Percentiles rank a stretch among this genome's conserved stretches.
Evolutionary conservation across 306 rosid genomes (phyloP).

Genomic region (Pueraria montana): DNA sequence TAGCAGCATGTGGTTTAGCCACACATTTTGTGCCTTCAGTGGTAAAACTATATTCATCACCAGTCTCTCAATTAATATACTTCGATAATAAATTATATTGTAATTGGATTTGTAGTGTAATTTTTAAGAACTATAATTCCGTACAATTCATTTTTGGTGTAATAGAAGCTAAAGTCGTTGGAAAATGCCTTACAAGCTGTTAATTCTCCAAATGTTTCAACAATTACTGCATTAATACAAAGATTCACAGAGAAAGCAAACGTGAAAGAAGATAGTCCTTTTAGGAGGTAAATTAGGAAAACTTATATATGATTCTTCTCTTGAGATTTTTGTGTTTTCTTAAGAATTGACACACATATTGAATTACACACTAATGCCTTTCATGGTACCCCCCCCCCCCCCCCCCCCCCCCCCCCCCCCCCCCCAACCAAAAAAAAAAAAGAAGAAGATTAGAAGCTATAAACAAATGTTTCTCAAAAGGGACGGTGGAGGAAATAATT

Average conservation of each 20-base stretch:
- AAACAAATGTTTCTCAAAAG: slow-evolving; percentile 49
- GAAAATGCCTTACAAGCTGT: slow-evolving; percentile 38
- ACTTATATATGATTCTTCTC: no score
- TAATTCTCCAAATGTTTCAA: slow-evolving; percentile 31
- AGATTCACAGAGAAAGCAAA: slow-evolving; percentile 9
- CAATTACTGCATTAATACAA: slow-evolving; percentile 14
- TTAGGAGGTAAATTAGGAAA: slow-evolving; percentile 37
- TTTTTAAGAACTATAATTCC: no score
- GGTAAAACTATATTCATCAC: slow-evolving; percentile 12
- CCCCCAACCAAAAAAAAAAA: no score
- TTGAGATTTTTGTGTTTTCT: background rate
- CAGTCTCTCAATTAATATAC: background rate
- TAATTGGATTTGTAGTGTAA: no score
- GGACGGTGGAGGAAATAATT: slow-evolving; percentile 48
- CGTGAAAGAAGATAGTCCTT: slow-evolving; percentile 26
- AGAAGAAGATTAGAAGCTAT: slow-evolving; percentile 43
- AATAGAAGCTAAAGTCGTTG: slow-evolving; percentile 43
- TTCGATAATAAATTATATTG: no score
- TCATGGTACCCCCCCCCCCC: no score
- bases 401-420: no score
- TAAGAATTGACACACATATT: no score
- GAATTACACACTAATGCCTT: background rate
- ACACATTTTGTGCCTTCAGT: slow-evolving; percentile 49
- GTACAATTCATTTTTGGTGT: background rate
- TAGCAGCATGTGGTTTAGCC: slow-evolving; percentile 52